Base-by-base conservation (phyloP, 164 flowering plant species). In the Vitis labrusca region DNA sequence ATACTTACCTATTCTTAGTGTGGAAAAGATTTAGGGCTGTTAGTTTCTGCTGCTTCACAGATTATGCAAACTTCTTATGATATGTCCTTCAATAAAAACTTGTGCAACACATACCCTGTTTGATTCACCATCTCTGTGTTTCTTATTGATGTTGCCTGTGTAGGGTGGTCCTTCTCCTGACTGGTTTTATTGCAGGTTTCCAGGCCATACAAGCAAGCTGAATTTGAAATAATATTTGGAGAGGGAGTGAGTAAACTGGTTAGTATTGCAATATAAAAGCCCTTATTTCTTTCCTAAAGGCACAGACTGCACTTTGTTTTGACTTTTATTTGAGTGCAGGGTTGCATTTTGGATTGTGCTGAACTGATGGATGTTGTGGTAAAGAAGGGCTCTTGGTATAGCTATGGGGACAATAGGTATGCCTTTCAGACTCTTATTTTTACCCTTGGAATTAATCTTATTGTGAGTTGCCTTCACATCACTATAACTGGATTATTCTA, bases 191-290 rank as follows among this genome's bases (percentile, higher is more conserved):
- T 62, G 50, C 71, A 94, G 99, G 99, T 95, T 19, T 95, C 99
- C 58, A 88, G 99, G 76, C 99, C 99, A 50, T 95, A 95, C 87
- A 95, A 89, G 80, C 97, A 91, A 85, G 98, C 99, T 2, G 99
- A 95, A 61, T 87, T 95, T 76, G 98, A 95, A 66, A 93, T 93
- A 60, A 89, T 95, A 65, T 95, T 95, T 79, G 99, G 98, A 50
- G 96, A 91, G 80, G 99, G 99, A 76, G 98, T 90, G 64, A 83
- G 92, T 80, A 84, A 90, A 78, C 76, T 95, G 94, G 98, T 95
- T 10, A 37, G 97, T 87, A 61, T 55, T 19, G 23, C 59, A 61
- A 23, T 52, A 15, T 5, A 61, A 49, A 27, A 10, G 23, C 16
- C 49, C 47, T 55, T 14, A 54, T 60, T 48, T 11, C 61, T 50